Evolutionary conservation across 1,139 yeast species (phyloP).

Genomic region (Candida tetrigidarum): DNA sequence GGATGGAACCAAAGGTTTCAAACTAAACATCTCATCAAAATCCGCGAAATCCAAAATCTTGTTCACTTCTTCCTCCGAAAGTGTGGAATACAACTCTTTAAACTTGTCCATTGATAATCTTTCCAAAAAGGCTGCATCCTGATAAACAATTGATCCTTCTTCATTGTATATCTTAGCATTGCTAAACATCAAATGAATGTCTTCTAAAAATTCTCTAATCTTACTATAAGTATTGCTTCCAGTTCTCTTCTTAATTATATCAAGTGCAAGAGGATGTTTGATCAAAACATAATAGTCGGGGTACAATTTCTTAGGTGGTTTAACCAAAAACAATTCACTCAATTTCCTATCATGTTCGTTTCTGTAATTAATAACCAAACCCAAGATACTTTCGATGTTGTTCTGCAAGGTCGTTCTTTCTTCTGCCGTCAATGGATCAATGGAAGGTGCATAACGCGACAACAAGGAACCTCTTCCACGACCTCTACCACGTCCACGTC

Average conservation of each 20-base stretch:
- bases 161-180: slow-evolving; percentile 91
- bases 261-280: slow-evolving; percentile 80
- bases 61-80: slow-evolving; percentile 30
- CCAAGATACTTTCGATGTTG: slow-evolving; percentile 47
- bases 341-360: slow-evolving; percentile 48
- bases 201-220: slow-evolving; percentile 67
- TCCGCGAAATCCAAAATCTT: slow-evolving; percentile 47
- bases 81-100: slow-evolving; percentile 27
- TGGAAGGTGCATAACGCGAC: slow-evolving; percentile 39
- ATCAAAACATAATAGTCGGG: slow-evolving; percentile 89
- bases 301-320: slow-evolving; percentile 73
- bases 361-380: slow-evolving; percentile 44
- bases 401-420: slow-evolving; percentile 47
- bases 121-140: slow-evolving; percentile 76
- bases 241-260: slow-evolving; percentile 64
- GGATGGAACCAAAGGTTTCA: slow-evolving; percentile 40
- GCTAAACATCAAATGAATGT: slow-evolving; percentile 74
- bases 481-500: slow-evolving; percentile 30
- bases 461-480: slow-evolving; percentile 32
- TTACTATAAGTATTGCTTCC: slow-evolving; percentile 53
- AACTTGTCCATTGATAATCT: slow-evolving; percentile 42
- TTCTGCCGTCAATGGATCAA: slow-evolving; percentile 44
- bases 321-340: slow-evolving; percentile 66
- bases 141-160: slow-evolving; percentile 82
- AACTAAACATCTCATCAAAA: slow-evolving; percentile 52